Conservation (phyloP, 305 asterid genomes). For the Solanum aculeatissimum region DNA sequence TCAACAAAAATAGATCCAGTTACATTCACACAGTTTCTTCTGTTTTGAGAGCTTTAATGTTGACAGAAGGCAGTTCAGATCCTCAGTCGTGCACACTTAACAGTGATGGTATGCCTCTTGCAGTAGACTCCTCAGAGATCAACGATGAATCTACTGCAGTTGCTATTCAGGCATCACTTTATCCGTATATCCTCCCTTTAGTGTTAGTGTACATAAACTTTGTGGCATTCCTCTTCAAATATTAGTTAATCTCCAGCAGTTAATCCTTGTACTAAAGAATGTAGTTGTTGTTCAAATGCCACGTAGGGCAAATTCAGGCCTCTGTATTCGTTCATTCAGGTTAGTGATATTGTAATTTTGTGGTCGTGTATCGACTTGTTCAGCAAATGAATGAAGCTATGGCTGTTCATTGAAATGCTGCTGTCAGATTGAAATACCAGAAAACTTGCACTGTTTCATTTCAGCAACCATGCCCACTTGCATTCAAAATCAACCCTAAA, state of each 20-base stretch:
- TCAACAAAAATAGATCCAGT: conserved; percentile 55
- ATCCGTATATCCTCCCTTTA: conserved; percentile 18
- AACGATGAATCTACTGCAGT: conserved; percentile 39
- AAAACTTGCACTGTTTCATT: background rate
- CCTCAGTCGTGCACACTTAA: conserved; percentile 53
- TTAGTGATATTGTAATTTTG: background rate
- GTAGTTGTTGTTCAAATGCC: conserved; percentile 6
- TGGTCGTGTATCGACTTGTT: background rate
- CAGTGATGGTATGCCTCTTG: conserved; percentile 84
- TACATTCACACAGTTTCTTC: conserved; percentile 73
- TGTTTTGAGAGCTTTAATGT: conserved; percentile 80
- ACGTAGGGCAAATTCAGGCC: background rate
- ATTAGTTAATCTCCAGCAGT: conserved; percentile 10
- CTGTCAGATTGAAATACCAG: background rate
- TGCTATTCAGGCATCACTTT: conserved; percentile 5
- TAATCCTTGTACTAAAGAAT: conserved; percentile 3
- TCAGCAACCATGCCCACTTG: background rate
- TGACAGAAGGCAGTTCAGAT: conserved; percentile 27
- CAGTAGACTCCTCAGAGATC: conserved; percentile 80
- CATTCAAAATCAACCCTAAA: background rate
- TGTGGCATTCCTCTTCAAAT: conserved; percentile 4
- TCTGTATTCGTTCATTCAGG: conserved; percentile 6
- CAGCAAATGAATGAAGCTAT: background rate
- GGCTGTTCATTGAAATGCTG: background rate
- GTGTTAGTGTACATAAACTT: conserved; percentile 20